Evolutionary conservation across 2,329 filamentous ascomycete species (phyloP), one percentile per base, ranked within the genome.

Genomic region (Westerdykella aurantiaca): DNA sequence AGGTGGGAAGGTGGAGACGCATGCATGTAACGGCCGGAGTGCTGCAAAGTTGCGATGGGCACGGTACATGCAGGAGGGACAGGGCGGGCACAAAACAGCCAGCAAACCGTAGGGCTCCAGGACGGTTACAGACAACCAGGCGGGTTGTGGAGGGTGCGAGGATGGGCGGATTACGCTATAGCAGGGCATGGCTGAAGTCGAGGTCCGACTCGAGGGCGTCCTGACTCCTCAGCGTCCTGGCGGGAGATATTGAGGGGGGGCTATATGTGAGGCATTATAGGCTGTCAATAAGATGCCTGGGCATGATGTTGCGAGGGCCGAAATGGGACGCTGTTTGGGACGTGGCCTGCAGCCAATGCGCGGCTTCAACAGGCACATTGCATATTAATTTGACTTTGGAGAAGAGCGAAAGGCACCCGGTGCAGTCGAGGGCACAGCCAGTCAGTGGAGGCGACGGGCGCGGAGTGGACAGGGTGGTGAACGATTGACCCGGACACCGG

Each of bases 181-280:
- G 44, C 56, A 53, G 46, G 51, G 49, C 43, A 44, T 53, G 44
- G 44, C 40, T 46, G 50, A 45, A 52, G 48, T 46, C 39, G 47
- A 22, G 38, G 45, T 21, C 44, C 49, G 44, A 52, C 47, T 46
- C 39, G 47, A 22, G 38, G 45, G 25, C 44, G 38, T 43, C 42
- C 44, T 41, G 4, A 21, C 4, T 21, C 18, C 18, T 21, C 18
- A 46, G 25, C 44, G 38, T 43, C 42, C 44, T 43, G 46, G 40
- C 41, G 45, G 34, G 34, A 42, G 47, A 51, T 55, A 49, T 50
- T 52, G 51, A 48, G 46, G 39, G 46, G 39, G 53, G 53, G 9
- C 43, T 61, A 60, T 63, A 64, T 51, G 56, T 61, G 58, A 52
- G 52, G 51, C 38, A 33, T 21, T 62, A 61, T 61, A 55, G 50